These are phyloP conservation scores for Styphnolobium japonicum DNA, from an alignment of 306 rosid species.

Conservation along the genomic window DNA sequence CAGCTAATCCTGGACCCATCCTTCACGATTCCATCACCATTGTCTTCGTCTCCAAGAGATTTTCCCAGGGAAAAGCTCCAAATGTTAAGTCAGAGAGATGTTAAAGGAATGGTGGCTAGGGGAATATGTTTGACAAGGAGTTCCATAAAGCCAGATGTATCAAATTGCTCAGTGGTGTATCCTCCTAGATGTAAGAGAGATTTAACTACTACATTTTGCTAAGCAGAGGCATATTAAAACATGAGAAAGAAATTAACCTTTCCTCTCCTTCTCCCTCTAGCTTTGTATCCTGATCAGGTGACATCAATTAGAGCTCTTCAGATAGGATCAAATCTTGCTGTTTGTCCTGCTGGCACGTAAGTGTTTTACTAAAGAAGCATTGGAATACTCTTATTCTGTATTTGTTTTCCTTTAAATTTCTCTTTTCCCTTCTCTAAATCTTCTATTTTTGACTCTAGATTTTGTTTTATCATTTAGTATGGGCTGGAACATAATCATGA, in stretches of 20 bases:
- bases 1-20: slow-evolving; percentile 81
- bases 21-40: slow-evolving; percentile 43
- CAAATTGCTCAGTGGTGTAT: slow-evolving; percentile 65
- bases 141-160: slow-evolving; percentile 62
- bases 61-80: slow-evolving; percentile 39
- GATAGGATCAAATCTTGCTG: slow-evolving; percentile 69
- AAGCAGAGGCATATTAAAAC: background rate
- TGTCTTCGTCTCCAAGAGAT: slow-evolving; percentile 36
- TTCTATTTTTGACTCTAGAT: background rate
- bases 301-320: slow-evolving; percentile 76
- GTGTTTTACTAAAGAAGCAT: slow-evolving; percentile 29
- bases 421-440: background rate
- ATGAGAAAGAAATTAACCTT: slow-evolving; percentile 14
- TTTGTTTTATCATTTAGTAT: background rate
- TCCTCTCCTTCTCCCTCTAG: slow-evolving; percentile 35
- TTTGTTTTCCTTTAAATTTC: background rate
- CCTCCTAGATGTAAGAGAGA: slow-evolving; percentile 83
- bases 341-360: slow-evolving; percentile 85
- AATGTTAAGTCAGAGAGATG: slow-evolving; percentile 44
- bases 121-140: slow-evolving; percentile 78
- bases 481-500: background rate
- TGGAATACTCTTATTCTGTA: background rate
- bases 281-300: slow-evolving; percentile 77
- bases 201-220: slow-evolving; percentile 19
- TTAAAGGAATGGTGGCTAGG: slow-evolving; percentile 71